These are phyloP conservation scores for Lactarius tabidus DNA, from an alignment of 768 basidiomycete genomes.

Conservation along the genomic window DNA sequence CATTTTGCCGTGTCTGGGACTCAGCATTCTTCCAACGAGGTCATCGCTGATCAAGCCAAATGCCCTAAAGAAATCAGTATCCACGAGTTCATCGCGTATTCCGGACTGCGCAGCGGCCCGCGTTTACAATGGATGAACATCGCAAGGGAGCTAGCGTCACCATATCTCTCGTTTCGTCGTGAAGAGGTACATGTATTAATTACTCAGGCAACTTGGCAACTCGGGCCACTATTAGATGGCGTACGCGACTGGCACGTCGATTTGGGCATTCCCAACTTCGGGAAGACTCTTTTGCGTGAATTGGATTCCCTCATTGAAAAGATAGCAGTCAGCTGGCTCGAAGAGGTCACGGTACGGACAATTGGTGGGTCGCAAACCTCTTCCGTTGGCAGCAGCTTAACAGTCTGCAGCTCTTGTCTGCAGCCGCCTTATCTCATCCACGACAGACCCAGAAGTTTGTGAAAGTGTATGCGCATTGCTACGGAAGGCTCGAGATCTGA, in stretches of 20 bases:
- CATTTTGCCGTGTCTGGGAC: constrained; percentile 2
- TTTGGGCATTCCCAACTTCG: constrained; percentile 34
- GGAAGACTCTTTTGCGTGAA: constrained; percentile 36
- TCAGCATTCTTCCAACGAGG: constrained; percentile 37
- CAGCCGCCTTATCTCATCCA: constrained; percentile 9
- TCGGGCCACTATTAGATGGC: constrained; percentile 32
- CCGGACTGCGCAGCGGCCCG: constrained; percentile 42
- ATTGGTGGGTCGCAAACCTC: constrained; percentile 1
- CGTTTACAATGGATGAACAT: constrained; percentile 51
- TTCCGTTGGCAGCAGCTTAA: background rate
- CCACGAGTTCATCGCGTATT: constrained; percentile 47
- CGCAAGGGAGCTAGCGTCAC: constrained; percentile 41
- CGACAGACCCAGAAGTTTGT: constrained; percentile 1
- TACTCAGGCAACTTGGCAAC: constrained; percentile 43
- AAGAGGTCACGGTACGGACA: constrained; percentile 19
- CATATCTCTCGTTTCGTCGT: constrained; percentile 37
- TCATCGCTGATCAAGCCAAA: constrained; percentile 40
- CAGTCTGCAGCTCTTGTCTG: constrained; percentile 2
- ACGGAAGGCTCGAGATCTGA: constrained; percentile 11
- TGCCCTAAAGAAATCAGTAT: constrained; percentile 40
- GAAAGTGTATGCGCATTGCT: background rate
- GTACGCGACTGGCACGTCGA: constrained; percentile 40
- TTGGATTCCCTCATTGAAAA: constrained; percentile 35
- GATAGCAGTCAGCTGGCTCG: constrained; percentile 41
- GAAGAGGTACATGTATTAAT: constrained; percentile 42